Conservation (phyloP, 2,329 filamentous ascomycete species). For the Mycosphaerella sp. region DNA sequence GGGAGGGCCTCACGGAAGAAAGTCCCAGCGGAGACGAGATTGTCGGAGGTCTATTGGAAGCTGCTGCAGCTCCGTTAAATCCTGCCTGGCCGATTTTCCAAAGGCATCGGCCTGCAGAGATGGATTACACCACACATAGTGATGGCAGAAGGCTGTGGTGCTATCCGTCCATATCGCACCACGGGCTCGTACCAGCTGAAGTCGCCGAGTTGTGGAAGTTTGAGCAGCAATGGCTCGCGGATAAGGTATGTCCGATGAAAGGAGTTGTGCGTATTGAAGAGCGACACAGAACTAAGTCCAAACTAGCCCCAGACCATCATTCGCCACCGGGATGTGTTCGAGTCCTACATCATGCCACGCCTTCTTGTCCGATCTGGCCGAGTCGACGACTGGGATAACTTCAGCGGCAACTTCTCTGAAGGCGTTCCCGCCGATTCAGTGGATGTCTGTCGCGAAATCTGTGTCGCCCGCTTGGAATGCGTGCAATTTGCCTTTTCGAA, state of each 20-base stretch:
- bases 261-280: not conserved
- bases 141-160: constrained; percentile 24
- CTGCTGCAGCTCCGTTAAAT: constrained; percentile 18
- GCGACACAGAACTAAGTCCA: not conserved
- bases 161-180: constrained; percentile 26
- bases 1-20: constrained; percentile 20
- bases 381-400: constrained; percentile 28
- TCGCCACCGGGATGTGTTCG: constrained; percentile 26
- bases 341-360: constrained; percentile 23
- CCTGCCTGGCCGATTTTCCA: constrained; percentile 26
- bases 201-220: constrained; percentile 26
- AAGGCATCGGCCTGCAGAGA: constrained; percentile 35
- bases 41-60: constrained; percentile 21
- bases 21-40: constrained; percentile 27
- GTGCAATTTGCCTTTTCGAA: constrained; percentile 17
- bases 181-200: constrained; percentile 21
- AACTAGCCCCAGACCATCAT: constrained; percentile 9
- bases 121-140: constrained; percentile 33
- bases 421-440: constrained; percentile 3
- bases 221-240: constrained; percentile 25
- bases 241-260: constrained; percentile 8
- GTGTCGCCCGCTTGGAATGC: constrained; percentile 12
- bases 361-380: constrained; percentile 17
- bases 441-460: constrained; percentile 12
- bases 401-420: constrained; percentile 10